Percentiles rank a stretch among this genome's conserved stretches.
Evolutionary conservation across 164 flowering plant genomes (phyloP).

Genomic region (Vitis amurensis): DNA sequence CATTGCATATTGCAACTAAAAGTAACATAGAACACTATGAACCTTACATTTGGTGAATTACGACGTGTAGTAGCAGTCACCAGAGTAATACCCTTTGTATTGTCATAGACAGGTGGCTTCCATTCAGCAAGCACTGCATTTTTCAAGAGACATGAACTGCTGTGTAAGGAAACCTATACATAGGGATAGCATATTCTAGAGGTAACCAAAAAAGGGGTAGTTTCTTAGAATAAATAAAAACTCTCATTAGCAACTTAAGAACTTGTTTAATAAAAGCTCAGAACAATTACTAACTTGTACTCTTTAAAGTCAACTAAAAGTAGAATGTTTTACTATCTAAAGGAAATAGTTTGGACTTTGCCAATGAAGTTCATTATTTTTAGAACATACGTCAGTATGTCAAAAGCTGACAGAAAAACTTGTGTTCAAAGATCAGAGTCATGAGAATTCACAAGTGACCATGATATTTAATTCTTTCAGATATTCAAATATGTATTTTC

Average conservation of each 20-base stretch:
- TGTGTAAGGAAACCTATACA: neutral
- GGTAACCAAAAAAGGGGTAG: neutral
- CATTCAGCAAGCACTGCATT: conserved; percentile 92
- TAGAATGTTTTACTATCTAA: neutral
- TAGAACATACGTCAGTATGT: neutral
- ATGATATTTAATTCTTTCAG: neutral
- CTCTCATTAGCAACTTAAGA: no score
- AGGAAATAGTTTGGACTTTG: neutral
- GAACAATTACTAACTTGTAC: no score
- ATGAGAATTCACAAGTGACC: neutral
- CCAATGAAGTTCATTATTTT: neutral
- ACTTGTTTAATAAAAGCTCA: no score
- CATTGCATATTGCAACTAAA: neutral
- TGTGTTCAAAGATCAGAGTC: neutral
- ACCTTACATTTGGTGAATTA: conserved; percentile 93
- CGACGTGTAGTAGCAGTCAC: conserved; percentile 96
- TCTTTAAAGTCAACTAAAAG: neutral
- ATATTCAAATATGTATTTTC: neutral
- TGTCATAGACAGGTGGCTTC: conserved; percentile 98
- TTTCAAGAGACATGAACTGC: neutral
- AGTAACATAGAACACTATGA: conserved; percentile 4
- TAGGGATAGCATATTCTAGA: neutral
- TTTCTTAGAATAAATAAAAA: neutral
- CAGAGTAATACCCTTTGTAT: conserved; percentile 67
- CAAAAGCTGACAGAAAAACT: no score